phyloP scores from a whole-genome alignment of 2,329 filamentous ascomycete genomes.

The Metarhizium guizhouense region DNA sequence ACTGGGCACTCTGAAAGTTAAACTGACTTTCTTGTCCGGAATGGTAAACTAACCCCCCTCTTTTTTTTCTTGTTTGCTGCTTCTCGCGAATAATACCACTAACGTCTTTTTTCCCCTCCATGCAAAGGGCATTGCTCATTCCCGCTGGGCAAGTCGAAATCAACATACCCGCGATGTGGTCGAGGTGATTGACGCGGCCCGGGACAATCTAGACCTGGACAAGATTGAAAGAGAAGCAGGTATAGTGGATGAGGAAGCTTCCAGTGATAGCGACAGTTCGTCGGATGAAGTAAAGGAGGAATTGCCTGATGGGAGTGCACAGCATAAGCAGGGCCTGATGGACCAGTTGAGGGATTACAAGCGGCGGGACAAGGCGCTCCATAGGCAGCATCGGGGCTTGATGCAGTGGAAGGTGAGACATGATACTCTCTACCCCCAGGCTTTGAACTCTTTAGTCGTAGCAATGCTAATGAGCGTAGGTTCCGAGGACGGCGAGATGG shows the following conservation, averaged over 20 bases:
- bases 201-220: slow-evolving; percentile 23
- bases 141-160: slow-evolving; percentile 24
- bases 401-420: slow-evolving; percentile 58
- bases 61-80: background rate
- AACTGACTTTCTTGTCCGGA: slow-evolving; percentile 25
- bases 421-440: background rate
- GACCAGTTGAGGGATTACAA: slow-evolving; percentile 52
- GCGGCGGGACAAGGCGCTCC: slow-evolving; percentile 47
- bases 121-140: slow-evolving; percentile 25
- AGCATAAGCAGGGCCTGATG: slow-evolving; percentile 34
- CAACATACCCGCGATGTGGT: slow-evolving; percentile 26
- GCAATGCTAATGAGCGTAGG: slow-evolving; percentile 11
- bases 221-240: slow-evolving; percentile 25
- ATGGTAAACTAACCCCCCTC: slow-evolving; percentile 16
- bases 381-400: slow-evolving; percentile 56
- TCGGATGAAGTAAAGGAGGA: slow-evolving; percentile 29
- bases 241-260: slow-evolving; percentile 23
- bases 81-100: background rate
- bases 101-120: background rate
- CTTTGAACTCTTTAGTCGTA: background rate
- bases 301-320: slow-evolving; percentile 25
- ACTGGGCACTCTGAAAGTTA: slow-evolving; percentile 35
- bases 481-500: slow-evolving; percentile 39
- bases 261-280: slow-evolving; percentile 20
- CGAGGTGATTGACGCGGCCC: slow-evolving; percentile 38